These are phyloP conservation scores for Dentipellis fragilis DNA, from an alignment of 768 basidiomycete genomes.

Conservation along the genomic window DNA sequence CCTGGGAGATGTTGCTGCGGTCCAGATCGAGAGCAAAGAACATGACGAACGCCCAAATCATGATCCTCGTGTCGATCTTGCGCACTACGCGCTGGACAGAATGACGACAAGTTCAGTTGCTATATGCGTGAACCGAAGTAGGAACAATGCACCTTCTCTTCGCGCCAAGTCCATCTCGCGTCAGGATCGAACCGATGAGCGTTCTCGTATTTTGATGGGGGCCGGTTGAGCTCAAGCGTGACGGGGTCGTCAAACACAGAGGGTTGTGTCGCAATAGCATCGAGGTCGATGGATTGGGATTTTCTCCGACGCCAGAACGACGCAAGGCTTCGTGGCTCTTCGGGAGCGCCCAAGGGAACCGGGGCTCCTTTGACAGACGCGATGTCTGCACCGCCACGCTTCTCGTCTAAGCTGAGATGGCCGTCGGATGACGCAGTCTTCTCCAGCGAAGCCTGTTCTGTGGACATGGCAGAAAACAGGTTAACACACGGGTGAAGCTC, in stretches of 20 bases:
- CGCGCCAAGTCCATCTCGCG: conserved; percentile 64
- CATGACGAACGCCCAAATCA: conserved; percentile 53
- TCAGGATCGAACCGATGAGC: conserved; percentile 51
- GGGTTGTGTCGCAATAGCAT: conserved; percentile 48
- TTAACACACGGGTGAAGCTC: not conserved
- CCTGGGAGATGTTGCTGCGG: conserved; percentile 51
- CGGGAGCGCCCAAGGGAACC: conserved; percentile 8
- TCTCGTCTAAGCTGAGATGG: conserved; percentile 9
- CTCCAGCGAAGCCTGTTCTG: conserved; percentile 3
- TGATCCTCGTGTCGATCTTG: conserved; percentile 50
- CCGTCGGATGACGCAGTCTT: conserved; percentile 9
- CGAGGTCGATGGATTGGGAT: conserved; percentile 26
- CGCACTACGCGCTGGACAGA: conserved; percentile 35
- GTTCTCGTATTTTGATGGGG: conserved; percentile 48
- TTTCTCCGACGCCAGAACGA: conserved; percentile 20
- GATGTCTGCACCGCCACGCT: conserved; percentile 8
- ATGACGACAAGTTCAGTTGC: not conserved
- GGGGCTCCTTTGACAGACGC: conserved; percentile 11
- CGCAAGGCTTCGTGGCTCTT: conserved; percentile 11
- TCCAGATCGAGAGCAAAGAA: conserved; percentile 54
- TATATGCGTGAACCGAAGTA: not conserved
- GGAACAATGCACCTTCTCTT: conserved; percentile 38
- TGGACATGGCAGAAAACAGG: conserved; percentile 7
- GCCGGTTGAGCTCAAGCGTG: conserved; percentile 39
- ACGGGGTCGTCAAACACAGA: conserved; percentile 53